Evolutionary conservation across 2,329 filamentous ascomycete genomes (phyloP), one percentile per base, ranked within the genome.

Genomic region (Sporothrix globosa): DNA sequence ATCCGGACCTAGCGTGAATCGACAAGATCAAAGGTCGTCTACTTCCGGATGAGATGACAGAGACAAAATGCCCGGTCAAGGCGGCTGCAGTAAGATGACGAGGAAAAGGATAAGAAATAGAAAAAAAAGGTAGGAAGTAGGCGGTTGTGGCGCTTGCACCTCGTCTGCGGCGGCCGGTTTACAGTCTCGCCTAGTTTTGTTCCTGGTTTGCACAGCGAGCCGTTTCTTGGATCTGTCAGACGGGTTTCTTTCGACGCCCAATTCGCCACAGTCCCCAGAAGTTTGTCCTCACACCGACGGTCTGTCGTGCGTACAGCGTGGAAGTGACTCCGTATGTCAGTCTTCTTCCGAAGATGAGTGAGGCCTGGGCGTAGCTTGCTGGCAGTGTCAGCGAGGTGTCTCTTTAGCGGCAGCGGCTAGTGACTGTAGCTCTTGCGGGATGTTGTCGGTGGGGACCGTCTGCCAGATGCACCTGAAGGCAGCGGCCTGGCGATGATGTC

Each of bases 331-430:
- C 14, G 41, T 17, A 11, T 44, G 41, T 17, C 4, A 44, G 41
- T 44, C 41, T n/a, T 24, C n/a, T 46, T 14, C 19, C 21, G 67
- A 50, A 41, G 67, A 68, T 68, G 67, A 60, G 67, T 50, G 67
- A 68, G 53, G 67, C 67, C 27, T 4, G 17, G 10, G 27, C 17
- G 53, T 50, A 41, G 53, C 54, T 60, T 60, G 53, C 54, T 10
- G 44, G 53, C 41, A 46, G 54, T 24, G 53, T 68, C 53, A 68
- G 54, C 54, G 53, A 68, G 52, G 48, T 54, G 34, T 56, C 14
- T 68, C 39, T 39, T 68, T 68, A 68, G 67, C 67, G 67, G 67
- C 54, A 24, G 27, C 17, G 44, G 17, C 41, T 68, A 68, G 67
- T 48, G 27, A 41, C 11, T 11, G 27, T 48, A 13, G 53, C 44